Evolutionary conservation across 768 basidiomycete species (phyloP).

Genomic region (Xanthoconium stramineum): DNA sequence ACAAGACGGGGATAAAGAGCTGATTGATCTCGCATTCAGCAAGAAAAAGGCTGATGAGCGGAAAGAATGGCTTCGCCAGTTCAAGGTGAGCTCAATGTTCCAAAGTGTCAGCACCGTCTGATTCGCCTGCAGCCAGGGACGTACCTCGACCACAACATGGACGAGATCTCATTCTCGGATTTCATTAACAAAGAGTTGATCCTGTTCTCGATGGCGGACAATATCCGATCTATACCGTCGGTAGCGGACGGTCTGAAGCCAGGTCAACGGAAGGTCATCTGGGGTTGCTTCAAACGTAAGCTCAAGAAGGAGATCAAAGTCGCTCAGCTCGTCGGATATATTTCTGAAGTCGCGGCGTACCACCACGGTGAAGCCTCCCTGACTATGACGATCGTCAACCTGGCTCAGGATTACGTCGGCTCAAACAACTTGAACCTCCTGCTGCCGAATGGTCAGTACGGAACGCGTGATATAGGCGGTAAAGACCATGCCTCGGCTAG

Average conservation of each 20-base stretch:
- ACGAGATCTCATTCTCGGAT: constrained; percentile 84
- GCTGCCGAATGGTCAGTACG: constrained; percentile 89
- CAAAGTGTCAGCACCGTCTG: not conserved
- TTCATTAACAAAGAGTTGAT: constrained; percentile 99
- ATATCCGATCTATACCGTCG: constrained; percentile 95
- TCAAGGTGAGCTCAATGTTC: constrained; percentile 53
- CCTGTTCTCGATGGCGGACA: constrained; percentile 99
- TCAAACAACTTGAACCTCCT: constrained; percentile 93
- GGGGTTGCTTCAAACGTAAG: constrained; percentile 94
- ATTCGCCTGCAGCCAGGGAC: constrained; percentile 75
- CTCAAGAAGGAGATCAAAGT: constrained; percentile 93
- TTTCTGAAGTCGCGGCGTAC: constrained; percentile 90
- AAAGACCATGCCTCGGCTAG: constrained; percentile 96
- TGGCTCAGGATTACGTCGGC: constrained; percentile 93
- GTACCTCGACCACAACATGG: constrained; percentile 82
- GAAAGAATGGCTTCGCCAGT: constrained; percentile 96
- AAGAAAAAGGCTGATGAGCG: constrained; percentile 99
- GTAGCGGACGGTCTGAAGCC: constrained; percentile 94
- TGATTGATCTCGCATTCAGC: constrained; percentile 98
- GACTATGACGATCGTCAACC: constrained; percentile 83
- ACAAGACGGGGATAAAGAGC: constrained; percentile 76
- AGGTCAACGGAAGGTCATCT: constrained; percentile 95
- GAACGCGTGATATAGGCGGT: constrained; percentile 89
- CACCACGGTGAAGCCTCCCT: constrained; percentile 94
- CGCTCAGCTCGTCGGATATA: constrained; percentile 93